Percentiles rank a stretch among this genome's conserved stretches.
Conservation (phyloP, 2,329 filamentous ascomycete genomes). For the Hortaea werneckii region DNA sequence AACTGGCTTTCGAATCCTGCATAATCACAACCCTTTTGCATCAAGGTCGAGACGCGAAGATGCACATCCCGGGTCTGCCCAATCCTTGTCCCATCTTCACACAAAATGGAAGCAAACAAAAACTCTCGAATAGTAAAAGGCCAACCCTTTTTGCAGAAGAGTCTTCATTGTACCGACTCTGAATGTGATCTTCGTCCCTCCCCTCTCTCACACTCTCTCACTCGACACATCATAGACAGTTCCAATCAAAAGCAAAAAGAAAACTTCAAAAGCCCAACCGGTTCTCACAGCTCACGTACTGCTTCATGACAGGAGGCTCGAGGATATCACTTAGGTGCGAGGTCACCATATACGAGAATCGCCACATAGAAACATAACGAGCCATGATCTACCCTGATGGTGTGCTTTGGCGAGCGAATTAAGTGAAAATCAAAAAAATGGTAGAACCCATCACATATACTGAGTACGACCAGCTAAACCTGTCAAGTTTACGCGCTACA, state of each 20-base stretch:
- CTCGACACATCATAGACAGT: neutral
- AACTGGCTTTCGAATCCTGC: neutral
- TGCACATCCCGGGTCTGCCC: neutral
- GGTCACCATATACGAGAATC: no score
- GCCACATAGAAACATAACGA: no score
- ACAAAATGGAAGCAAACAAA: neutral
- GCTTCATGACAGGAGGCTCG: no score
- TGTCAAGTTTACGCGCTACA: no score
- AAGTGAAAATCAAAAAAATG: no score
- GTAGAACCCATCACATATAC: no score
- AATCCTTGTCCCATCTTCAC: neutral
- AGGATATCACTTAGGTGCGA: no score
- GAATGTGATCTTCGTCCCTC: neutral
- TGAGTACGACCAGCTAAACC: no score
- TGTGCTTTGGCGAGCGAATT: no score
- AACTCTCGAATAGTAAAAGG: neutral
- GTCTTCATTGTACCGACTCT: neutral
- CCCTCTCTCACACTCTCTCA: neutral
- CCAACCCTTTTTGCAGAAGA: neutral
- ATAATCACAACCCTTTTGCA: neutral
- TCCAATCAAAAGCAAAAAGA: neutral
- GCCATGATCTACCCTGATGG: no score
- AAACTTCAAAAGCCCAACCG: neutral
- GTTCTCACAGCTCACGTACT: neutral
- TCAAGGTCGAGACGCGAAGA: neutral